Evolutionary conservation across 2,329 filamentous ascomycete species (phyloP).

Genomic region (Cladophialophora bantiana): DNA sequence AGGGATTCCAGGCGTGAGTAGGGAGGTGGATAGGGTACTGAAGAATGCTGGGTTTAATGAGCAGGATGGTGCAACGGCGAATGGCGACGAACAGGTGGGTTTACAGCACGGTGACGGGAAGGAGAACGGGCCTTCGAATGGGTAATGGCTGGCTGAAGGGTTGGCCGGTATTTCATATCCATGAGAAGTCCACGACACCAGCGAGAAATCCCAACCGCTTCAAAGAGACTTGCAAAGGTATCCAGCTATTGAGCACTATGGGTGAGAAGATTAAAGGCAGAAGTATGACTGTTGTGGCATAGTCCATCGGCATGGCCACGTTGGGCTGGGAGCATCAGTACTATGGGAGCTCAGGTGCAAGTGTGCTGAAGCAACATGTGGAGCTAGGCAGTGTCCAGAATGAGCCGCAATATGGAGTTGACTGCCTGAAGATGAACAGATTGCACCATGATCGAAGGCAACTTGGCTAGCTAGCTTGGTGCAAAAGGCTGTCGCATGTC

Average conservation of each 20-base stretch:
- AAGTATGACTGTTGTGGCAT: not conserved
- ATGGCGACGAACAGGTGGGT: conserved; percentile 12
- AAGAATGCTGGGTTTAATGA: conserved; percentile 43
- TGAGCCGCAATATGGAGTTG: not conserved
- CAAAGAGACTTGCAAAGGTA: not conserved
- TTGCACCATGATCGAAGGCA: not conserved
- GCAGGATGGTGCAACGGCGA: not conserved
- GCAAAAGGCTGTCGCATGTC: not conserved
- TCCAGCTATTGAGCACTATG: not conserved
- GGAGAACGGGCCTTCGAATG: not conserved
- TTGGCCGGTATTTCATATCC: not conserved
- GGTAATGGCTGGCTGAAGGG: not conserved
- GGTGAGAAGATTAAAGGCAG: not conserved
- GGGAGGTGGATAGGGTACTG: conserved; percentile 61
- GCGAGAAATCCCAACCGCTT: not conserved
- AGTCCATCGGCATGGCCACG: no score
- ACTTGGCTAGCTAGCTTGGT: not conserved
- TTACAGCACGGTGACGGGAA: not conserved
- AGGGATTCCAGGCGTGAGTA: conserved; percentile 63
- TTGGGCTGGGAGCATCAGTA: no score
- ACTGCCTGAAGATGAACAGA: not conserved
- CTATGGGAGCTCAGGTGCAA: not conserved
- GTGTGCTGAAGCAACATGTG: not conserved
- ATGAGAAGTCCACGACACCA: not conserved
- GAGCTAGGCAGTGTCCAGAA: not conserved